A percentile compares a stretch with the other conserved stretches of the same genome.
Conservation (phyloP, 495 filamentous ascomycete species). For the Daldinia grandis region DNA sequence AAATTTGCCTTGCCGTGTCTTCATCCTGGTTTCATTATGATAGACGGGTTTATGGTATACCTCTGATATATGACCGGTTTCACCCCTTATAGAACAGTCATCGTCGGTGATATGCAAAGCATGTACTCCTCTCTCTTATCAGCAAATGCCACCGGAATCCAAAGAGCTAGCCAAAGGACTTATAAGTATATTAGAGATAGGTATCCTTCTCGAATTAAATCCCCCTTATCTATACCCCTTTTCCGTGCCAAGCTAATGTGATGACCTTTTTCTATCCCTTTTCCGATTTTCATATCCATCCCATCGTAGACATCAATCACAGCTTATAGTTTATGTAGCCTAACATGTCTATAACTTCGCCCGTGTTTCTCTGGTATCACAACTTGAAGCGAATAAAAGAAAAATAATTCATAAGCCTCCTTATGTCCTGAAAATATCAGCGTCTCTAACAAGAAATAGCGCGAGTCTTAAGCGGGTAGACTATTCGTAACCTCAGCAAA, state of each 20-base stretch:
- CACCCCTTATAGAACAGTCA: too few relatives aligned
- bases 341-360: neutral
- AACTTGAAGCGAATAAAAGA: constrained; percentile 3
- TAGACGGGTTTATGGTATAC: too few relatives aligned
- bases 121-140: too few relatives aligned
- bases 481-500: constrained; percentile 69
- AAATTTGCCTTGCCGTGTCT: neutral
- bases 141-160: too few relatives aligned
- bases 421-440: neutral
- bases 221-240: neutral
- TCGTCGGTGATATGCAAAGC: too few relatives aligned
- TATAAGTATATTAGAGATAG: neutral
- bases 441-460: neutral
- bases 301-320: neutral
- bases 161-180: too few relatives aligned
- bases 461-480: constrained; percentile 29
- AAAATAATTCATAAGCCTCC: neutral
- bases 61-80: too few relatives aligned
- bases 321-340: neutral
- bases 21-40: neutral
- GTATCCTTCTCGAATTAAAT: neutral
- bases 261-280: neutral
- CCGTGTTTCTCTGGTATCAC: constrained; percentile 24
- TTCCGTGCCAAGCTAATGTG: neutral
- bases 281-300: neutral